phyloP scores from a whole-genome alignment of 2,329 filamentous ascomycete species.

The Aspergillus niger region DNA sequence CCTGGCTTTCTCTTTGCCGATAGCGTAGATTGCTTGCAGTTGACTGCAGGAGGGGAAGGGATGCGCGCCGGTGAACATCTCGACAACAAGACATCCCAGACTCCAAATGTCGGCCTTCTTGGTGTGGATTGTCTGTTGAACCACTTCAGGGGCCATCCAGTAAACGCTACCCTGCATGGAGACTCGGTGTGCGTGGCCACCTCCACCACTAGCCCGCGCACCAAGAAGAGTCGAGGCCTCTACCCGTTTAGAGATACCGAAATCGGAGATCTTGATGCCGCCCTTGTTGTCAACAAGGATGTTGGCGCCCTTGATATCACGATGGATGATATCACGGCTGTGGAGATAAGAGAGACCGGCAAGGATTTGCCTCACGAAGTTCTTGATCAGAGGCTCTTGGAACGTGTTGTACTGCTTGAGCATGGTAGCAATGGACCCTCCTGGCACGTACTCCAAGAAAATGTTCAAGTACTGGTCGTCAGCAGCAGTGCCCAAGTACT shows the following conservation, averaged over 20 bases:
- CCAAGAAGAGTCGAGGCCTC: conserved; percentile 82
- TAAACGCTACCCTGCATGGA: conserved; percentile 97
- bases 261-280: conserved; percentile 98
- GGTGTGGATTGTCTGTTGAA: conserved; percentile 96
- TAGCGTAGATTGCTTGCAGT: conserved; percentile 97
- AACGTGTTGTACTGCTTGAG: conserved; percentile 97
- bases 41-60: conserved; percentile 97
- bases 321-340: conserved; percentile 92
- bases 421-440: conserved; percentile 97
- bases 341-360: conserved; percentile 92
- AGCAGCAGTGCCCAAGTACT: conserved; percentile 93
- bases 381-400: conserved; percentile 88
- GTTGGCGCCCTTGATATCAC: conserved; percentile 98
- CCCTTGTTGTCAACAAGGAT: conserved; percentile 99
- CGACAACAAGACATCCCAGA: conserved; percentile 90
- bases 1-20: conserved; percentile 81
- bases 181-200: conserved; percentile 54
- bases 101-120: conserved; percentile 99
- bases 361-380: conserved; percentile 95
- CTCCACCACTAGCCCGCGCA: conserved; percentile 41
- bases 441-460: conserved; percentile 98
- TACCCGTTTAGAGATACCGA: conserved; percentile 97
- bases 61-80: conserved; percentile 98
- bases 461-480: conserved; percentile 94
- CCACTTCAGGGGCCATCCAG: conserved; percentile 99